Base-by-base conservation (phyloP, 352 stramenopile species). In the Thalassiosira mediterranea region DNA sequence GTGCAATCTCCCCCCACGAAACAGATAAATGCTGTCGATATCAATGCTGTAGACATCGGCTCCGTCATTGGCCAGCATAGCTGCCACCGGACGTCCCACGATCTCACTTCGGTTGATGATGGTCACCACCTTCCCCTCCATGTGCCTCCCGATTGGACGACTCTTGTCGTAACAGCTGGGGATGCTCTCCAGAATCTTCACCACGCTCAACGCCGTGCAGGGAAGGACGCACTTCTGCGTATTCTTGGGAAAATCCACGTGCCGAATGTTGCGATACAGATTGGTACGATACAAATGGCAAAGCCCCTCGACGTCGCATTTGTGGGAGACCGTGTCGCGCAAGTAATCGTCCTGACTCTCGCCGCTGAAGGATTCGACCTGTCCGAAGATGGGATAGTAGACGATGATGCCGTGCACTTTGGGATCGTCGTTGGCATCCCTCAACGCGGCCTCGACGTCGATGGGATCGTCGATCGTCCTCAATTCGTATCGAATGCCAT, bases 91-190 rank as follows among this genome's bases (percentile, higher is more conserved):
- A 11, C 96, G 92, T 23, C 96, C 96, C 7, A 99, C 96, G 84
- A 99, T 98, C 88, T 99, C 96, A 63, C 91, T 97, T 48, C 96
- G 90, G 88, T 98, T 99, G 81, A 99, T 98, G 53, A 98, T 95
- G 23, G 96, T 98, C 37, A 98, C 93, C 59, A 91, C 95, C 62
- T 97, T 94, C 21, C 96, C 96, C 29, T 90, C 72, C 71, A 91
- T 83, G 42, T 87, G 76, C 46, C 56, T 57, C 19, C 84, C 84
- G 34, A 88, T 76, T 3, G 84, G 59, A 48, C 83, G 86, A 4
- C 31, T 52, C 40, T 72, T 77, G 58, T 81, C 69, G 61, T 80
- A 80, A 61, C 72, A 86, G 4, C 61, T 76, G 1, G 80, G 78
- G 75, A 67, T 81, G 3, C 78, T 58, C 64, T 99, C 96, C 46